Conservation (phyloP, 768 basidiomycete species). For the Leccinum subgranulosum region DNA sequence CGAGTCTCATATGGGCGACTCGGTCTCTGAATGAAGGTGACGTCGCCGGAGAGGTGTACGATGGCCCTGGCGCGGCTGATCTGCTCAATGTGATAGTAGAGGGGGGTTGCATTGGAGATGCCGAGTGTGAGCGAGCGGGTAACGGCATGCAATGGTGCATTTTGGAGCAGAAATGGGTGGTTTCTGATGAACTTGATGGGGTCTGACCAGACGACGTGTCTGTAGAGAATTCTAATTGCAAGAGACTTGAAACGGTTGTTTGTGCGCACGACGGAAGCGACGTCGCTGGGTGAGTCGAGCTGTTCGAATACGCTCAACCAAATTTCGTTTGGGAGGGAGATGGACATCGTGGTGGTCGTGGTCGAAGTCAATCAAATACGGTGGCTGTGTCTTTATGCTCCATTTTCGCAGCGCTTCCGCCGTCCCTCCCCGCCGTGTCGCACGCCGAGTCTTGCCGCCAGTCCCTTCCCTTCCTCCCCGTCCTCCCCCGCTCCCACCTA, state of each 20-base stretch:
- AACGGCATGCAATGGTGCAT: slow-evolving; percentile 7
- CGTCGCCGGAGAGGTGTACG: slow-evolving; percentile 15
- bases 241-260: slow-evolving; percentile 31
- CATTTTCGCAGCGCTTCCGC: not conserved
- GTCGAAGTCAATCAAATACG: not conserved
- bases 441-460: not conserved
- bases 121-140: slow-evolving; percentile 25
- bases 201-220: slow-evolving; percentile 32
- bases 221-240: slow-evolving; percentile 31
- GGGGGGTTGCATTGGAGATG: slow-evolving; percentile 19
- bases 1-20: slow-evolving; percentile 25
- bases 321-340: slow-evolving; percentile 34
- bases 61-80: slow-evolving; percentile 26
- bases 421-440: not conserved
- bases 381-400: not conserved
- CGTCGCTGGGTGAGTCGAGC: slow-evolving; percentile 28
- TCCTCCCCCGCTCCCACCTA: not conserved
- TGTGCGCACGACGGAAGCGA: slow-evolving; percentile 31
- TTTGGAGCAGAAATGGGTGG: slow-evolving; percentile 14
- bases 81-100: slow-evolving; percentile 27
- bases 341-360: slow-evolving; percentile 8
- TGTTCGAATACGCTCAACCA: slow-evolving; percentile 39
- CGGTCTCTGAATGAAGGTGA: slow-evolving; percentile 15
- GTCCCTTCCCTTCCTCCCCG: not conserved
- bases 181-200: slow-evolving; percentile 28